A percentile compares a stretch with the other conserved stretches of the same genome.
Conservation (phyloP, 2,329 filamentous ascomycete species). For the Talaromyces amestolkiae region DNA sequence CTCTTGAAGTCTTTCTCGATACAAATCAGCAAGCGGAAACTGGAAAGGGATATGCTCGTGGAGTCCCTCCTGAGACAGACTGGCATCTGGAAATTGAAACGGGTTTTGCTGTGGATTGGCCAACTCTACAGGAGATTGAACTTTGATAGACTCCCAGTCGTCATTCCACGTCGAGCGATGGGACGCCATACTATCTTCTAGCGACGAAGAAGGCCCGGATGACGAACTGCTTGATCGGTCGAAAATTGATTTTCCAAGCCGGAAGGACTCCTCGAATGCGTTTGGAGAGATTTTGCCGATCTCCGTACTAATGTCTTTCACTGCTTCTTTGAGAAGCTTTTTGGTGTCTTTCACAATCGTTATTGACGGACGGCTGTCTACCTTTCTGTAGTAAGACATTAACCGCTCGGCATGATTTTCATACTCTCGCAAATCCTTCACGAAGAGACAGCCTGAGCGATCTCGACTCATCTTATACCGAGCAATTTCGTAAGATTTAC, state of each 20-base stretch:
- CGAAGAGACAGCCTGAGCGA: slow-evolving; percentile 32
- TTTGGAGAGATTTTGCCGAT: slow-evolving; percentile 44
- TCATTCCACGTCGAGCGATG: slow-evolving; percentile 35
- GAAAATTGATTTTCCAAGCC: slow-evolving; percentile 46
- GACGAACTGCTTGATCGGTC: slow-evolving; percentile 48
- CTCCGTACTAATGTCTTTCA: slow-evolving; percentile 40
- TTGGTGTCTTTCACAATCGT: slow-evolving; percentile 36
- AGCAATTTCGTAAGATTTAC: slow-evolving; percentile 43
- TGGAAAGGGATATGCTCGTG: slow-evolving; percentile 13
- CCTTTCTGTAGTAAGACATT: slow-evolving; percentile 38
- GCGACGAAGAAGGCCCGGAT: slow-evolving; percentile 41
- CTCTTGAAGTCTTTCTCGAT: slow-evolving; percentile 27
- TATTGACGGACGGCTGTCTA: slow-evolving; percentile 12
- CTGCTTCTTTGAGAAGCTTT: slow-evolving; percentile 33
- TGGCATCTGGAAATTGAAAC: slow-evolving; percentile 33
- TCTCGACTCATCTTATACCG: slow-evolving; percentile 37
- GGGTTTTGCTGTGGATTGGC: slow-evolving; percentile 17
- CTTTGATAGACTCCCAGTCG: slow-evolving; percentile 26
- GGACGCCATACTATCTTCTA: slow-evolving; percentile 34
- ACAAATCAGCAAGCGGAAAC: slow-evolving; percentile 35
- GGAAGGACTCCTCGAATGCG: slow-evolving; percentile 39
- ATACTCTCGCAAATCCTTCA: slow-evolving; percentile 50
- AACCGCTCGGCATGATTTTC: slow-evolving; percentile 45
- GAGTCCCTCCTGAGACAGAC: slow-evolving; percentile 31
- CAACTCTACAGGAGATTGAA: neutral